A percentile compares a stretch with the other conserved stretches of the same genome.
Conservation (phyloP, 768 basidiomycete species). For the Naganishia kalamii region DNA sequence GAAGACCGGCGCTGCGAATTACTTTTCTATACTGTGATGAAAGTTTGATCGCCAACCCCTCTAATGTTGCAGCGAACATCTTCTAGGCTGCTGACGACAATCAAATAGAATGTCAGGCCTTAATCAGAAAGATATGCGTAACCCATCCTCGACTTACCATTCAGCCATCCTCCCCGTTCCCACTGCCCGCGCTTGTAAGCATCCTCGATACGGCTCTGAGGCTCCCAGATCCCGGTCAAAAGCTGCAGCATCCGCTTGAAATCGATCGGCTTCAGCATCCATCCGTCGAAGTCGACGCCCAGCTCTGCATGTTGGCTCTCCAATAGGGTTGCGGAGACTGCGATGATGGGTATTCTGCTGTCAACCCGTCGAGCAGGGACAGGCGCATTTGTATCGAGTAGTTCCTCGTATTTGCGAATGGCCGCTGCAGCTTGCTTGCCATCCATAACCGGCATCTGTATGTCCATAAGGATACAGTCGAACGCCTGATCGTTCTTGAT, state of each 20-base stretch:
- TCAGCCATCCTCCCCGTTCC: constrained; percentile 48
- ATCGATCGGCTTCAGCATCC: constrained; percentile 77
- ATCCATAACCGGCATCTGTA: constrained; percentile 78
- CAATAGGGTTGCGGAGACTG: constrained; percentile 67
- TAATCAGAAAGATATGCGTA: not conserved
- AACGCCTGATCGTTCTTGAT: constrained; percentile 57
- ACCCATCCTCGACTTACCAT: not conserved
- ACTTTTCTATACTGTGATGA: too few species aligned
- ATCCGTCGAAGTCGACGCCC: constrained; percentile 64
- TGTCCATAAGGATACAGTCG: constrained; percentile 75
- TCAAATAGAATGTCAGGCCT: not conserved
- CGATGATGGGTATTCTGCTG: constrained; percentile 70
- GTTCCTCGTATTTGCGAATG: constrained; percentile 60
- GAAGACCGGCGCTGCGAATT: too few species aligned
- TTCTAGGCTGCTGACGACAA: too few species aligned
- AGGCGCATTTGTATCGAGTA: constrained; percentile 5
- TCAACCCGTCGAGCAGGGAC: constrained; percentile 49
- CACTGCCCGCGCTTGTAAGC: constrained; percentile 48
- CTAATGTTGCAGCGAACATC: too few species aligned
- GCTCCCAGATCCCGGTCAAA: constrained; percentile 58
- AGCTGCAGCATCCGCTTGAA: constrained; percentile 61
- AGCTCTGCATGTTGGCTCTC: constrained; percentile 58
- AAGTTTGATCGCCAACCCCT: too few species aligned
- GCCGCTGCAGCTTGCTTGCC: constrained; percentile 63
- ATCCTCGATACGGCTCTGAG: constrained; percentile 53